Base-by-base conservation (phyloP, 805 yeast genomes). In the Brettanomyces sp. region DNA sequence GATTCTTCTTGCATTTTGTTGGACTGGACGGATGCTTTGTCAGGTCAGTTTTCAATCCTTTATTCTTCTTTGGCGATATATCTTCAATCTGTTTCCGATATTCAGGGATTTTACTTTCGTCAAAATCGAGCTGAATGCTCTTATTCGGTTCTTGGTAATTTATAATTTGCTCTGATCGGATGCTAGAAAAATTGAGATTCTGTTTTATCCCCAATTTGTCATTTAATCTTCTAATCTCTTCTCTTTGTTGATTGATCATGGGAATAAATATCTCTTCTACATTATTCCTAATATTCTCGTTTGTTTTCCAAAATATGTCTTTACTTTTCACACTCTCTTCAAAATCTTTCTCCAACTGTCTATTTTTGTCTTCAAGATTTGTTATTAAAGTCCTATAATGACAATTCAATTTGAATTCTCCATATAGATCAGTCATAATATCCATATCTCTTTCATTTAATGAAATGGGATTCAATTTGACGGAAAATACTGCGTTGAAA, bases 1-100 rank as follows among this genome's bases (percentile, higher is more conserved):
- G 21, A 18, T 36, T 21, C 38, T 14, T 36, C 38, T 21, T 36
- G 9, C 12, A 13, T 8, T 36, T 36, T 21, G 22, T 36, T 13
- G 22, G 18, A 28, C 32, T 28, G 32, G 7, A 9, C 32, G 32
- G 11, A 28, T 28, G 11, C 11, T 7, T 36, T 7, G 18, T 8
- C 12, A 13, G 11, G 11, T 6, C 32, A 7, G 7, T 28, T 14
- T 21, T 34, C n/a, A 22, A 12, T 24, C 21, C 37, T 28, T 42
- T 47, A 13, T 47, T 52, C 45, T 55, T 55, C 22, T 49, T 46
- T 2, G 58, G 58, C 8, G 56, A 53, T 5, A 47, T 48, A 5
- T 47, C 41, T 21, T 50, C 48, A 8, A 55, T 49, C 43, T 55
- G 52, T 18, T 39, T 35, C 41, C 35, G 33, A 41, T 52, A 52